These are phyloP conservation scores for Chlamydomonas schloesseri DNA, from an alignment of 139 green algal species.

Conservation along the genomic window DNA sequence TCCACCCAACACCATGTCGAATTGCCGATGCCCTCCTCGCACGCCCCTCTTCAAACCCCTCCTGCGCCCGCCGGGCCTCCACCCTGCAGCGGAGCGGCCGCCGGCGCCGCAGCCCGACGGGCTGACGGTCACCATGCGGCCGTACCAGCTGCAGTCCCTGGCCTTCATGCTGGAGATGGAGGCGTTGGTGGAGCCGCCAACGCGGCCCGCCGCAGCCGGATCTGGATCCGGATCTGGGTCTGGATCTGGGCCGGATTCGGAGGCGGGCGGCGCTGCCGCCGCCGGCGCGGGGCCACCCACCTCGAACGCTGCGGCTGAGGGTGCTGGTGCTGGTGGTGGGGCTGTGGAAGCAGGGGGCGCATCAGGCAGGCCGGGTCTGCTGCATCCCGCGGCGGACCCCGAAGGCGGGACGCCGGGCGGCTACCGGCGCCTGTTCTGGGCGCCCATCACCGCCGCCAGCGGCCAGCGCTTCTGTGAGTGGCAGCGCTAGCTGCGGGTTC, in stretches of 20 bases:
- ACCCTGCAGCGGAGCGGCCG: slow-evolving; percentile 55
- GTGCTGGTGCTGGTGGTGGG: not conserved
- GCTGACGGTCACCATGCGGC: slow-evolving; percentile 64
- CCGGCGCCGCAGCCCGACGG: slow-evolving; percentile 64
- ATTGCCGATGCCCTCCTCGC: too few species aligned
- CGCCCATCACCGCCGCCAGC: slow-evolving; percentile 1
- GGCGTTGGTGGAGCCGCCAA: slow-evolving; percentile 18
- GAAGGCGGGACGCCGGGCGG: slow-evolving; percentile 23
- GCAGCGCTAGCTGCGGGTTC: too few species aligned
- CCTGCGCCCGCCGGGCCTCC: too few species aligned
- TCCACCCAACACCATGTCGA: too few species aligned
- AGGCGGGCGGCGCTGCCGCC: not conserved
- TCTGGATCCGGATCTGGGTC: too few species aligned
- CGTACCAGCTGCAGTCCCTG: slow-evolving; percentile 83
- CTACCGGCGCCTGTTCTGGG: slow-evolving; percentile 58
- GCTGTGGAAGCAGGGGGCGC: too few species aligned
- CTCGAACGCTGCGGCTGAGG: not conserved
- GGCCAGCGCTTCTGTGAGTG: not conserved
- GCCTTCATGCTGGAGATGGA: slow-evolving; percentile 78
- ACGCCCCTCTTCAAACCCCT: too few species aligned
- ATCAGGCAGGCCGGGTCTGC: too few species aligned
- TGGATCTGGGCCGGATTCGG: too few species aligned
- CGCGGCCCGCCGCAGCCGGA: too few species aligned
- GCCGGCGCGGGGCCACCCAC: not conserved
- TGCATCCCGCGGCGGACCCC: slow-evolving; percentile 1